Evolutionary conservation across 805 yeast species (phyloP), one percentile per base, ranked within the genome.

Genomic region (Candida orba): DNA sequence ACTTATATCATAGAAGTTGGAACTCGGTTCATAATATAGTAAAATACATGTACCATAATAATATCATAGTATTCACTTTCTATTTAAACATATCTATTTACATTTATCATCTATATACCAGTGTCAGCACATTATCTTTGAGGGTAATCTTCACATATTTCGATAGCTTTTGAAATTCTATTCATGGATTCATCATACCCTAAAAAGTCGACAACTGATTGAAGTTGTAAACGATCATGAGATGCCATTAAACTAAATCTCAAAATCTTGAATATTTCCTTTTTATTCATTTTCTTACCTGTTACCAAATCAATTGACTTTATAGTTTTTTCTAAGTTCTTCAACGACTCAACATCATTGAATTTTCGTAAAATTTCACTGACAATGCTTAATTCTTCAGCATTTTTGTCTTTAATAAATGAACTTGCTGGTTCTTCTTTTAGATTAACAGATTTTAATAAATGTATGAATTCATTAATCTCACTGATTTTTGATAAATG

Each of bases 191-290:
- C 66, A 23, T 68, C 69, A 1, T 51, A 37, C 0, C 89, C 91
- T 15, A 88, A 53, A 8, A 84, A 56, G 0, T 70, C 69, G 17
- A 82, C 57, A 29, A 86, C 63, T 6, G 69, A 64, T 0, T 83
- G 84, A 5, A 89, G 65, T 15, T 79, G 77, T 25, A 82, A 65
- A 1, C 96, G 96, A 0, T 95, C 71, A 5, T 68, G 68, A 8
- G 80, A 76, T 0, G 86, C 95, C 13, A 86, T 72, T 22, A 88
- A 58, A 0, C 90, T 90, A 50, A 69, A 80, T 44, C 96, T 67
- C 13, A 85, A 54, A 0, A 78, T 53, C 52, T 76, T 78, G 56
- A 76, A 84, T 1, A 84, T 60, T 1, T 66, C 59, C n/a, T 47
- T 54, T 67, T 75, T 29, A 52, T 27, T 27, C 29, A 55, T 6